A percentile compares a stretch with the other conserved stretches of the same genome.
phyloP scores from a whole-genome alignment of 768 basidiomycete genomes.

The Lentinula detonsa region DNA sequence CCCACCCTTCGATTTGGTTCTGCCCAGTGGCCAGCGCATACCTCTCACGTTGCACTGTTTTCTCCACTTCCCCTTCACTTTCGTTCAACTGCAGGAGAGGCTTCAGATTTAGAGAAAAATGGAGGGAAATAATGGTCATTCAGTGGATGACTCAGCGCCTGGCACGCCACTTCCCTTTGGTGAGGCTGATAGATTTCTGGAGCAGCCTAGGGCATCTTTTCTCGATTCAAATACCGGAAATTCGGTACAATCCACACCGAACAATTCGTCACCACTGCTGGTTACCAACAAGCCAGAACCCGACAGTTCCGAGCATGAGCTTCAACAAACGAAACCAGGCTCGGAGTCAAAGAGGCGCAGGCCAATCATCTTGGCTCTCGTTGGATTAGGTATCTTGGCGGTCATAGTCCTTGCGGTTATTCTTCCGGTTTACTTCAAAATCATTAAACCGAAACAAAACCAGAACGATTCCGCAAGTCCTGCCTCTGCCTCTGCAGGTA shows the following conservation, averaged over 20 bases:
- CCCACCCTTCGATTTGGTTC: neutral
- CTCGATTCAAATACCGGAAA: neutral
- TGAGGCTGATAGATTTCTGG: conserved; percentile 1
- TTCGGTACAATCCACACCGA: conserved; percentile 8
- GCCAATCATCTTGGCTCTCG: conserved; percentile 15
- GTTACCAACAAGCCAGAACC: conserved; percentile 12
- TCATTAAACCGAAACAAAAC: conserved; percentile 36
- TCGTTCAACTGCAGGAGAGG: neutral
- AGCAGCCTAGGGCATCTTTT: conserved; percentile 5
- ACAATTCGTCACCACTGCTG: conserved; percentile 20
- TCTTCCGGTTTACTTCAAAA: conserved; percentile 52
- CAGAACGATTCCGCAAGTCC: conserved; percentile 5
- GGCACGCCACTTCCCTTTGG: neutral
- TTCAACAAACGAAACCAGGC: neutral
- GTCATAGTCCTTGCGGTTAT: conserved; percentile 41
- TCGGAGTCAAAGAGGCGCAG: conserved; percentile 9
- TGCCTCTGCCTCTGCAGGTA: conserved; percentile 4
- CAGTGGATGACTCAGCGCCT: neutral
- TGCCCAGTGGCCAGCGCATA: neutral
- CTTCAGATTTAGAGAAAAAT: neutral
- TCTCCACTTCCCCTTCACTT: neutral
- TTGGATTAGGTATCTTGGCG: conserved; percentile 30
- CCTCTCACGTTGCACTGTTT: neutral
- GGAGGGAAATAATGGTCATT: neutral
- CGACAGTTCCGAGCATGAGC: neutral